Percentiles rank a stretch among this genome's conserved stretches.
These are phyloP conservation scores for Globisporangium orthogonon DNA, from an alignment of 352 stramenopile species.

Conservation along the genomic window DNA sequence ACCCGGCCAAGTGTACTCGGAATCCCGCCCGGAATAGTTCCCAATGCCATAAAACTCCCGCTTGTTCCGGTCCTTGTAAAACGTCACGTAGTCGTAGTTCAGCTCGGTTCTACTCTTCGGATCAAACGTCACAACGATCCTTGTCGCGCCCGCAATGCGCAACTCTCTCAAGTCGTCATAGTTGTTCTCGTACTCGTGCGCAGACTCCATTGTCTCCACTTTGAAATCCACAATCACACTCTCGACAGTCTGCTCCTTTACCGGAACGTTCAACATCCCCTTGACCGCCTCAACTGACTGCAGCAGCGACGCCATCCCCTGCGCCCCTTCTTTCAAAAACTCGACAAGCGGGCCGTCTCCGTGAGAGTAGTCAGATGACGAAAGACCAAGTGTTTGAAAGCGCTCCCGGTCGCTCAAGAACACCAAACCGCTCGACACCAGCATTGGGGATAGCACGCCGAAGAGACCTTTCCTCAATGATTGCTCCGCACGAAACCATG, in stretches of 20 bases:
- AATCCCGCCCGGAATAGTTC: conserved; percentile 73
- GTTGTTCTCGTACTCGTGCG: conserved; percentile 80
- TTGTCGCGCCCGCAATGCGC: conserved; percentile 57
- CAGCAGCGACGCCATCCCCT: conserved; percentile 27
- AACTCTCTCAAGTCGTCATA: conserved; percentile 66
- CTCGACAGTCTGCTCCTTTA: conserved; percentile 27
- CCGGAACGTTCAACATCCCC: conserved; percentile 19
- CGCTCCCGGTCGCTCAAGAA: conserved; percentile 24
- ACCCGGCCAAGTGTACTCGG: conserved; percentile 76
- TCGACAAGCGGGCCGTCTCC: conserved; percentile 1
- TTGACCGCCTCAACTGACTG: conserved; percentile 26
- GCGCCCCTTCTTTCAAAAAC: conserved; percentile 19
- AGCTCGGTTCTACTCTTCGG: conserved; percentile 66
- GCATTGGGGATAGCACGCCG: conserved; percentile 26
- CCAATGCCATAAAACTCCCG: conserved; percentile 54
- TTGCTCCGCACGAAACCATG: conserved; percentile 9
- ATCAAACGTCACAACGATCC: conserved; percentile 83
- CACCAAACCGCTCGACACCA: conserved; percentile 30
- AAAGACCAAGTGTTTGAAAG: conserved; percentile 8
- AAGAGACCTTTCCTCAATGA: conserved; percentile 8
- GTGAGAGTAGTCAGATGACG: neutral
- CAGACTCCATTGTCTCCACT: conserved; percentile 64
- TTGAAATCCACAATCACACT: conserved; percentile 40
- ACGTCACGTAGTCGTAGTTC: conserved; percentile 88
- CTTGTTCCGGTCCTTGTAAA: conserved; percentile 67